phyloP scores from a whole-genome alignment of 345 rosid species.

The Eutrema yunnanense region DNA sequence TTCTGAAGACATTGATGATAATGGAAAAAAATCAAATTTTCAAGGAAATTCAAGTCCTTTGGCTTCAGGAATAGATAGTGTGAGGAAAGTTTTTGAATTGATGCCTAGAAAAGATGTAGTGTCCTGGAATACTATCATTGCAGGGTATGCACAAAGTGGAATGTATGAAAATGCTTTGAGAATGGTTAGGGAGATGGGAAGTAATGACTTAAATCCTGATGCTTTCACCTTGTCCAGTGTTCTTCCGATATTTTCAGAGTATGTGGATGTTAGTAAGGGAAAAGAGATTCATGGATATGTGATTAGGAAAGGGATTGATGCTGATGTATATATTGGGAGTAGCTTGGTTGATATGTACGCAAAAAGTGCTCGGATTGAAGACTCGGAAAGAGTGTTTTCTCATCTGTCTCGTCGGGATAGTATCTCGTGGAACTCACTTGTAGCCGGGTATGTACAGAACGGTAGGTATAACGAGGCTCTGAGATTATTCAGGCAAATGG shows the following conservation, averaged over 20 bases:
- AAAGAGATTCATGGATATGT: conserved; percentile 78
- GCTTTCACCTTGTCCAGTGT: conserved; percentile 72
- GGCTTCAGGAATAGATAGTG: conserved; percentile 30
- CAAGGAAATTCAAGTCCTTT: background rate
- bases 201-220: conserved; percentile 55
- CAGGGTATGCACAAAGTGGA: conserved; percentile 63
- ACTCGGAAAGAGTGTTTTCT: conserved; percentile 44
- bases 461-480: conserved; percentile 53
- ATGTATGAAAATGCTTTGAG: conserved; percentile 56
- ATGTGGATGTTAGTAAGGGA: conserved; percentile 51
- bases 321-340: conserved; percentile 54
- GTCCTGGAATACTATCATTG: conserved; percentile 78
- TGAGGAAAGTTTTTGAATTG: conserved; percentile 54
- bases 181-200: conserved; percentile 66
- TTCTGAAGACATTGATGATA: background rate
- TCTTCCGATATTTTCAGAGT: conserved; percentile 68
- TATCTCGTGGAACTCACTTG: conserved; percentile 73
- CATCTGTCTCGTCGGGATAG: conserved; percentile 42
- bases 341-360: conserved; percentile 84
- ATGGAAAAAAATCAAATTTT: background rate
- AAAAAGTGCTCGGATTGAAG: conserved; percentile 49
- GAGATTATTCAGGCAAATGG: conserved; percentile 55
- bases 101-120: conserved; percentile 76
- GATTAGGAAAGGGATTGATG: conserved; percentile 50
- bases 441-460: conserved; percentile 75